Percentiles rank a stretch among this genome's conserved stretches.
Conservation (phyloP, 805 yeast species). For the Metschnikowia chrysomelidarum region DNA sequence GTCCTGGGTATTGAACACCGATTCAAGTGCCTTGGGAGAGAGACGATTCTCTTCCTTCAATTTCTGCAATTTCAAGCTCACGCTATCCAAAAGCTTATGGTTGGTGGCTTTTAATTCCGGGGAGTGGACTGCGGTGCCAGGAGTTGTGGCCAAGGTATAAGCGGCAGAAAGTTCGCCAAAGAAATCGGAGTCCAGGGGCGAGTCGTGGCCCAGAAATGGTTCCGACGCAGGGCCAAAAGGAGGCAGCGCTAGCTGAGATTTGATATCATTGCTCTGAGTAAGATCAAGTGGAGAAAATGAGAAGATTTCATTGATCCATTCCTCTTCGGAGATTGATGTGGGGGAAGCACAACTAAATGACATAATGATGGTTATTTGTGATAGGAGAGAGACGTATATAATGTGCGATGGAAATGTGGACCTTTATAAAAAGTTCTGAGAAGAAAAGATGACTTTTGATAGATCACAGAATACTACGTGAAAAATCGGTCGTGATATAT, state of each 20-base stretch:
- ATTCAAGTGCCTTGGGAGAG: slow-evolving; percentile 26
- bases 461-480: too few species aligned
- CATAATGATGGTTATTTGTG: slow-evolving; percentile 1
- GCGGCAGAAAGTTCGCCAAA: slow-evolving; percentile 10
- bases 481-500: slow-evolving; percentile 4
- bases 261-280: slow-evolving; percentile 3
- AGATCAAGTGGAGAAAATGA: slow-evolving; percentile 9
- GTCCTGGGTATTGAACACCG: slow-evolving; percentile 30
- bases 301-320: slow-evolving; percentile 22
- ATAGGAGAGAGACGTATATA: not conserved
- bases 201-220: slow-evolving; percentile 5
- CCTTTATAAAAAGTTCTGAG: not conserved
- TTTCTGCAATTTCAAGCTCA: slow-evolving; percentile 19
- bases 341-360: slow-evolving; percentile 13
- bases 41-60: slow-evolving; percentile 19
- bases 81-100: slow-evolving; percentile 14
- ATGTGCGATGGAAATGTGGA: not conserved
- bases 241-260: slow-evolving; percentile 7
- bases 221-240: slow-evolving; percentile 2
- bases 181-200: slow-evolving; percentile 13
- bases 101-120: slow-evolving; percentile 2
- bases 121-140: slow-evolving; percentile 4
- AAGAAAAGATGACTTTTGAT: too few species aligned
- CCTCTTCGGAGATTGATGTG: slow-evolving; percentile 14
- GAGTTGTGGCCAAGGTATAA: slow-evolving; percentile 13